Evolutionary conservation across 331 rosid genomes (phyloP), one percentile per base, ranked within the genome.

Genomic region (Cydonia oblonga): DNA sequence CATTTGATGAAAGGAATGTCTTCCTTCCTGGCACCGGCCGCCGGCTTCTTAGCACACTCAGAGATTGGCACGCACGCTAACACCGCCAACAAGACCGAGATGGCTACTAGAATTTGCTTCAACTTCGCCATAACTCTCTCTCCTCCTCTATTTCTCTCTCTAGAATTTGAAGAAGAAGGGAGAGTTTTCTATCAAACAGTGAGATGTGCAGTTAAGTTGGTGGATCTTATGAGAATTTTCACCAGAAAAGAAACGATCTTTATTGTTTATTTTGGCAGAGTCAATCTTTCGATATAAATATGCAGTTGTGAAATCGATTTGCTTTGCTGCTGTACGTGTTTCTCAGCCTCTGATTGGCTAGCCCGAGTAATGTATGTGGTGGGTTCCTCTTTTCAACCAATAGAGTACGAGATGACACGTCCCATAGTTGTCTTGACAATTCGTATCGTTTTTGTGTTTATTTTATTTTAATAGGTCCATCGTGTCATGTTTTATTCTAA

Each of bases 1-100:
- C 96, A 92, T 82, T 84, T 88, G 70, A 92, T 88, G 77, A 79
- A 90, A 0, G 95, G 96, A 78, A 90, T 61, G 51, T 92, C 96
- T 56, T 90, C 97, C 69, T 82, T 92, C 73, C 97, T 86, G 25
- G 92, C 96, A 19, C 57, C 63, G 18, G 64, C 76, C 44, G 25
- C 83, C 0, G 87, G 85, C 73, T 92, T 90, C 81, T 92, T 92
- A 2, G 81, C 79, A 52, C 92, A 77, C 54, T 82, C 83, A 3
- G 92, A 81, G 23, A 75, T 61, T 3, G 93, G 93, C 3, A 85
- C 22, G 81, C 69, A 84, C 40, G 87, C 49, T 35, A 91, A 80
- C 68, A 79, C 71, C 63, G 87, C 35, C 72, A 91, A 57, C 68
- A 84, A 53, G 42, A 83, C 73, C 24, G 84, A 81, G 61, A 80